A percentile compares a stretch with the other conserved stretches of the same genome.
phyloP scores from a whole-genome alignment of 306 rosid species.

The Benincasa hispida region DNA sequence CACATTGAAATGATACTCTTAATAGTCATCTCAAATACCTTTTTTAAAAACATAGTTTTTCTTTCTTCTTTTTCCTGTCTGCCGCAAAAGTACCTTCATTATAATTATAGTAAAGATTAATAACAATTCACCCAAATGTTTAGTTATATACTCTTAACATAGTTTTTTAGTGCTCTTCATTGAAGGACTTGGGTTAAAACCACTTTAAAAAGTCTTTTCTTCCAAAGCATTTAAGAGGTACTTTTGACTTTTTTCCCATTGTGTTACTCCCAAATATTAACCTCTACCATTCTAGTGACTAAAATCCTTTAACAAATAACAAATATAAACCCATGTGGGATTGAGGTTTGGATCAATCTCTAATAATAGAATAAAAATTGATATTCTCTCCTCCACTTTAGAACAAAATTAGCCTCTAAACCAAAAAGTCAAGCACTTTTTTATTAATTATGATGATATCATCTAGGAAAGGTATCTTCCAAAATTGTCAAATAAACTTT shows the following conservation, averaged over 20 bases:
- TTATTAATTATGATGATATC: background rate
- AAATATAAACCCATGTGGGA: background rate
- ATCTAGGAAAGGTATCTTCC: background rate
- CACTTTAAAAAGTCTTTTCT: background rate
- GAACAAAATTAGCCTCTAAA: constrained; percentile 8
- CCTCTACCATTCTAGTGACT: background rate
- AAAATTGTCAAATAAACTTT: background rate
- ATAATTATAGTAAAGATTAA: background rate
- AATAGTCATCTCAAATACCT: background rate
- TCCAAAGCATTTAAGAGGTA: background rate
- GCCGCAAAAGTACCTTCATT: background rate
- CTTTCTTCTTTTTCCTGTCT: background rate
- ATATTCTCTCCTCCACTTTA: constrained; percentile 10
- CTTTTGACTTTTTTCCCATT: background rate
- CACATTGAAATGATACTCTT: background rate
- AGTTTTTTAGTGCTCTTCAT: background rate
- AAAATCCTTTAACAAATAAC: background rate
- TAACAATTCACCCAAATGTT: background rate
- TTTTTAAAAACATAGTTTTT: too few species aligned
- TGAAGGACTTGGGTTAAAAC: background rate
- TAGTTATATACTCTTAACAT: background rate
- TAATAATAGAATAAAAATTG: background rate
- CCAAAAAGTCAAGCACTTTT: background rate
- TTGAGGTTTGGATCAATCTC: background rate
- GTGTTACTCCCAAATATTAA: background rate